Conservation (phyloP, 2,329 filamentous ascomycete species). For the Colletotrichum camelliae region DNA sequence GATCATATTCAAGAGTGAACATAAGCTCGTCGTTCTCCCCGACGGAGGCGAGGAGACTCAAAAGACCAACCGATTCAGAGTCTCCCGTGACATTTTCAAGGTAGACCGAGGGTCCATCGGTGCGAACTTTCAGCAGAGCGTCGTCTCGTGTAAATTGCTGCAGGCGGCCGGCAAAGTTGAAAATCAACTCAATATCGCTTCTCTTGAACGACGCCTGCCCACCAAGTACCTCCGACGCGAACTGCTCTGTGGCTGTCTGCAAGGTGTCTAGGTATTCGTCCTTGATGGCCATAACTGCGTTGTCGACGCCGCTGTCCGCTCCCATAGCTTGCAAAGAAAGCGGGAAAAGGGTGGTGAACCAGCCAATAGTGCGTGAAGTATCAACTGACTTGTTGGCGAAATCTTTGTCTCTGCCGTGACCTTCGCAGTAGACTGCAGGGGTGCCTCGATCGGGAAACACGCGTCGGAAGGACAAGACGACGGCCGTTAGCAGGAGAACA, state of each 20-base stretch:
- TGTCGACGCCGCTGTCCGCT: not conserved
- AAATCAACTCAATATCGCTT: not conserved
- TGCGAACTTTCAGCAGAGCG: not conserved
- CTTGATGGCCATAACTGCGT: not conserved
- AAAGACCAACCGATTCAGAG: not conserved
- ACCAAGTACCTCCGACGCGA: not conserved
- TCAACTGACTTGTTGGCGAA: not conserved
- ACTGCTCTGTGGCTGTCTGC: not conserved
- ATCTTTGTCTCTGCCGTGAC: not conserved
- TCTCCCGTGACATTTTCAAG: not conserved
- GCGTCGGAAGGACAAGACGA: not conserved
- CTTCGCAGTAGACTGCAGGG: not conserved
- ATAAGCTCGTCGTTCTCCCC: not conserved
- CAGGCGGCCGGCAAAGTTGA: not conserved
- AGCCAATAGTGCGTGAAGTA: not conserved
- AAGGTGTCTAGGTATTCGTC: not conserved
- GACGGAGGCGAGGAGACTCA: not conserved
- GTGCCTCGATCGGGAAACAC: not conserved
- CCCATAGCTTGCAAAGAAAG: accelerated
- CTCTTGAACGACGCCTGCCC: not conserved
- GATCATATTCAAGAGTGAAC: not conserved
- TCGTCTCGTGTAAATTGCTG: not conserved
- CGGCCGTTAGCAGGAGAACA: not conserved
- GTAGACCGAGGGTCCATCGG: not conserved
- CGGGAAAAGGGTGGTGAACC: not conserved